Evolutionary conservation across 2,329 filamentous ascomycete species (phyloP).

Genomic region (Fusarium udum): DNA sequence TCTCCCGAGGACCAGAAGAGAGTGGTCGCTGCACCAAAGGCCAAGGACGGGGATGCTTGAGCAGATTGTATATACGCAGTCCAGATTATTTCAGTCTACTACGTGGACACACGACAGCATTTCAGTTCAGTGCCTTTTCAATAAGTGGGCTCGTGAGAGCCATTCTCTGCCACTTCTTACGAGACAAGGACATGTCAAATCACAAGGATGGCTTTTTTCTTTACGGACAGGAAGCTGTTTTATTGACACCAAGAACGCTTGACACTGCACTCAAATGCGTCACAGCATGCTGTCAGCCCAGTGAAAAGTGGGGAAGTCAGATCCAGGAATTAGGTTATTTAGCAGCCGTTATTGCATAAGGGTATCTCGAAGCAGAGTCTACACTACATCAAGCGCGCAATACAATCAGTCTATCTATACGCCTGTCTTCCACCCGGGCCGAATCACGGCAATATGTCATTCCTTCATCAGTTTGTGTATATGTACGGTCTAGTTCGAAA

Average conservation of each 20-base stretch:
- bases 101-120: not conserved
- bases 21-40: constrained; percentile 29
- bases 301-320: not conserved
- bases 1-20: constrained; percentile 52
- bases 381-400: constrained; percentile 10
- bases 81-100: not conserved
- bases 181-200: not conserved
- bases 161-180: not conserved
- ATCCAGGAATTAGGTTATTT: not conserved
- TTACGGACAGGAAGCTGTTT: not conserved
- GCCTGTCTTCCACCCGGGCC: not conserved
- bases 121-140: not conserved
- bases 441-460: not conserved
- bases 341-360: constrained; percentile 30
- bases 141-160: not conserved
- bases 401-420: constrained; percentile 7
- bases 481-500: not conserved
- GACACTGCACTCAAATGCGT: not conserved
- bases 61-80: not conserved
- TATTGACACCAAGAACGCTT: too few species aligned
- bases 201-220: not conserved
- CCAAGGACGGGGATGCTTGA: constrained; percentile 28
- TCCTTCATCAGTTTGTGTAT: not conserved
- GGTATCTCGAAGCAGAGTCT: constrained; percentile 42
- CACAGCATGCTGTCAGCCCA: not conserved